Conservation (phyloP, 1,284 basidiomycete species). For the Microbotryomycetes sp. region DNA sequence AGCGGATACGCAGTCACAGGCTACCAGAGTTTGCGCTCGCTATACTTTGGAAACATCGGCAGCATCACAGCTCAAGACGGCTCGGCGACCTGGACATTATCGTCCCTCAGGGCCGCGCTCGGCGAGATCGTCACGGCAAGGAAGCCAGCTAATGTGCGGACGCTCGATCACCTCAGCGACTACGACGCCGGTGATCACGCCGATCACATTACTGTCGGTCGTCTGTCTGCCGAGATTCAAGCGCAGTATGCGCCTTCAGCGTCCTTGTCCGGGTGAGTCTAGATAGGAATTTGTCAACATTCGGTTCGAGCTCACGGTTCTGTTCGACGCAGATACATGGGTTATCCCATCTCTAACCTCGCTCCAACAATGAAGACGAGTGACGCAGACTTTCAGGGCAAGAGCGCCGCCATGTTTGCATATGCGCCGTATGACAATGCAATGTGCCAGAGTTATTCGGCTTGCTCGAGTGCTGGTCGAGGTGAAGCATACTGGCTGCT, state of each 20-base stretch:
- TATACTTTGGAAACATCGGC: slow-evolving; percentile 16
- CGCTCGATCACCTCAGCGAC: slow-evolving; percentile 24
- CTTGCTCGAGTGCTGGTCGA: slow-evolving; percentile 12
- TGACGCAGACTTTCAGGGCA: slow-evolving; percentile 11
- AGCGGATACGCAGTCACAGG: slow-evolving; percentile 14
- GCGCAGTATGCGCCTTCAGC: slow-evolving; percentile 4
- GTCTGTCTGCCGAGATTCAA: slow-evolving; percentile 9
- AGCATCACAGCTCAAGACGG: slow-evolving; percentile 7
- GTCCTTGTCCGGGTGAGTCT: slow-evolving; percentile 8
- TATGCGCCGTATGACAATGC: slow-evolving; percentile 25
- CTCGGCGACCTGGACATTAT: slow-evolving; percentile 6
- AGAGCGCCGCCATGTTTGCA: slow-evolving; percentile 19
- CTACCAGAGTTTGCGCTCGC: slow-evolving; percentile 27
- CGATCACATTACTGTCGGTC: slow-evolving; percentile 22
- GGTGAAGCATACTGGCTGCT: slow-evolving; percentile 24
- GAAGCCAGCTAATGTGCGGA: slow-evolving; percentile 10
- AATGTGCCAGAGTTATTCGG: slow-evolving; percentile 17
- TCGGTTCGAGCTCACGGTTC: background rate
- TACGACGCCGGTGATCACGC: slow-evolving; percentile 30
- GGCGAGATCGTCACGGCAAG: slow-evolving; percentile 11
- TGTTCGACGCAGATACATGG: background rate
- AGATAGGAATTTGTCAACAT: background rate
- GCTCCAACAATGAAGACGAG: slow-evolving; percentile 17
- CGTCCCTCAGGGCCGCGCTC: slow-evolving; percentile 10
- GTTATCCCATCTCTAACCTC: slow-evolving; percentile 7